Evolutionary conservation across 208 protist species (phyloP).

Genomic region (Trypanosoma avium): DNA sequence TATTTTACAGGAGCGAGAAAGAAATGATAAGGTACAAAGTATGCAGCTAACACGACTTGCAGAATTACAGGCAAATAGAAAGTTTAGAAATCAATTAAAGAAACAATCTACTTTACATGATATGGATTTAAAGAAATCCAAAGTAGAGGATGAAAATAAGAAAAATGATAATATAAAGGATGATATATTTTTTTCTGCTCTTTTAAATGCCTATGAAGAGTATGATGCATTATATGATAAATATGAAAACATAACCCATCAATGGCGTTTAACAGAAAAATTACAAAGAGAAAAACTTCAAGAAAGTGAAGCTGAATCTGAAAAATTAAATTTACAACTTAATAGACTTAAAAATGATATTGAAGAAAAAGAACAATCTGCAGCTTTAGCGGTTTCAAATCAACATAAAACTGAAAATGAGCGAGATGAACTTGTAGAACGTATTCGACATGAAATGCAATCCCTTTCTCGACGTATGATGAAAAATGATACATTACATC

Average conservation of each 20-base stretch:
- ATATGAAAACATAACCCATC: background rate
- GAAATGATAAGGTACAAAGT: background rate
- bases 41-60: background rate
- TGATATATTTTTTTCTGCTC: background rate
- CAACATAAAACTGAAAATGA: background rate
- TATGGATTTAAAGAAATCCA: no score
- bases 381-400: background rate
- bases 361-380: background rate
- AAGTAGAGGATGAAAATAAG: background rate
- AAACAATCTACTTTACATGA: no score
- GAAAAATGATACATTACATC: conserved; percentile 4
- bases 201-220: conserved; percentile 3
- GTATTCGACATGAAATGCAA: conserved; percentile 1
- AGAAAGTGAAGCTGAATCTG: background rate
- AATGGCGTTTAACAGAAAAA: background rate
- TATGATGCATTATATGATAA: conserved; percentile 8
- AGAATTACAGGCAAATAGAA: background rate
- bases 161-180: background rate
- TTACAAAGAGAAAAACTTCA: conserved; percentile 3
- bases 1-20: background rate
- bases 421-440: conserved; percentile 1
- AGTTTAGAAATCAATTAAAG: background rate
- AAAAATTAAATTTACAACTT: background rate
- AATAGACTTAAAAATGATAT: background rate
- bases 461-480: background rate